phyloP scores from a whole-genome alignment of 192 early-diverging fungal genomes.

The Coemansia sp. region DNA sequence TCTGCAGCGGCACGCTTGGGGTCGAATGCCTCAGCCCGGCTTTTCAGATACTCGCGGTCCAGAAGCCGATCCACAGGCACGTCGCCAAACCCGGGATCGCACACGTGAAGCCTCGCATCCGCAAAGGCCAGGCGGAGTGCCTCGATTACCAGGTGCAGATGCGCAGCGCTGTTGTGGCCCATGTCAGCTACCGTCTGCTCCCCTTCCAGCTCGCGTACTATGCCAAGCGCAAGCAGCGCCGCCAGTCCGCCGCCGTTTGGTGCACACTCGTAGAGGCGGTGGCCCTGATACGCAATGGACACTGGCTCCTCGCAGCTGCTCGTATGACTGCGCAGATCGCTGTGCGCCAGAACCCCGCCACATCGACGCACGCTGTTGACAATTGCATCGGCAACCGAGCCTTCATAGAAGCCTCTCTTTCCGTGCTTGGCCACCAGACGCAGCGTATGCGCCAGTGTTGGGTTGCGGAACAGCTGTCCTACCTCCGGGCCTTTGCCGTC shows the following conservation, averaged over 20 bases:
- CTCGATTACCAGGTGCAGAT: slow-evolving; percentile 71
- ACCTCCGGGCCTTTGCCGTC: slow-evolving; percentile 55
- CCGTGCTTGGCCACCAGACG: slow-evolving; percentile 53
- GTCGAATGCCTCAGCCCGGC: slow-evolving; percentile 62
- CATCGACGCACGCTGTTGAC: slow-evolving; percentile 53
- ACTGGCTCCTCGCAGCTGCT: slow-evolving; percentile 60
- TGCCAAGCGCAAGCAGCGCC: slow-evolving; percentile 70
- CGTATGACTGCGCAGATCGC: slow-evolving; percentile 62
- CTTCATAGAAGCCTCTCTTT: slow-evolving; percentile 68
- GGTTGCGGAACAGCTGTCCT: slow-evolving; percentile 66
- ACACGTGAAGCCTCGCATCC: slow-evolving; percentile 64
- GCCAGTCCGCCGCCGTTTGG: slow-evolving; percentile 77
- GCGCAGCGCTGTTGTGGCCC: slow-evolving; percentile 60
- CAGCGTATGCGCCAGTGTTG: slow-evolving; percentile 56
- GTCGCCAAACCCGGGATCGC: slow-evolving; percentile 61
- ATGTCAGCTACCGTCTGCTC: slow-evolving; percentile 30
- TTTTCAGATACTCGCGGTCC: slow-evolving; percentile 54
- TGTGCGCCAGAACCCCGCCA: slow-evolving; percentile 66
- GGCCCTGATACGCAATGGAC: slow-evolving; percentile 61
- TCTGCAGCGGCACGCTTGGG: slow-evolving; percentile 52
- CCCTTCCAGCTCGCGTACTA: slow-evolving; percentile 60
- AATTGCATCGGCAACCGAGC: slow-evolving; percentile 66
- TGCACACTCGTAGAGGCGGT: slow-evolving; percentile 67
- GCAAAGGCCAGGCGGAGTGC: slow-evolving; percentile 75
- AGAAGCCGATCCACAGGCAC: slow-evolving; percentile 60